phyloP scores from a whole-genome alignment of 192 early-diverging fungal species.

The Mortierella hygrophila region DNA sequence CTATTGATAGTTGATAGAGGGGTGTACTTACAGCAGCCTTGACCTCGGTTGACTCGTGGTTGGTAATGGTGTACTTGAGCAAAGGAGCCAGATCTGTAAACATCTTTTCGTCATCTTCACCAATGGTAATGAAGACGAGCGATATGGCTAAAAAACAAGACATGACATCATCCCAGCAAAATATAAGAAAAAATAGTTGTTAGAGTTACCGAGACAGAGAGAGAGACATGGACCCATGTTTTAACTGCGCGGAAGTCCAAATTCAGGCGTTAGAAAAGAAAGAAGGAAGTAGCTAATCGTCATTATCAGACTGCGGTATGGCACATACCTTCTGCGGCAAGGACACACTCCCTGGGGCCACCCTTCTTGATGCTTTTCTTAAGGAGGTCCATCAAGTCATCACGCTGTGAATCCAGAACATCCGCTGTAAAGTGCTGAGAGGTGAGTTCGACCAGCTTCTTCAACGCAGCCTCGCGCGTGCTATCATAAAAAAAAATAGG shows the following conservation, averaged over 20 bases:
- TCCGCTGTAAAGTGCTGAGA: conserved; percentile 68
- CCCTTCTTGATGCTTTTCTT: conserved; percentile 65
- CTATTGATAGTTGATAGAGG: neutral
- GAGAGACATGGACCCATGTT: neutral
- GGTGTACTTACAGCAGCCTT: conserved; percentile 58
- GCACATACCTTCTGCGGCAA: conserved; percentile 55
- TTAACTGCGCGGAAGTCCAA: neutral
- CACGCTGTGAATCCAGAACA: conserved; percentile 60
- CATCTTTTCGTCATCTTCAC: conserved; percentile 63
- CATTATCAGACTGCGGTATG: neutral
- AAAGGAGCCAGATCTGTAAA: conserved; percentile 59
- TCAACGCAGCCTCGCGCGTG: conserved; percentile 68
- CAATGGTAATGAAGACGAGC: conserved; percentile 63
- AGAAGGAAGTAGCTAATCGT: neutral
- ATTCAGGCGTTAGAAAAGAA: neutral
- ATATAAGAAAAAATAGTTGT: neutral
- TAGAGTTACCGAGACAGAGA: neutral
- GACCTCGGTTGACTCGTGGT: conserved; percentile 59
- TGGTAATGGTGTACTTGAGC: conserved; percentile 60
- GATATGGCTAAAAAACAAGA: conserved; percentile 50
- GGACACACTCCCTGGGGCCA: conserved; percentile 52
- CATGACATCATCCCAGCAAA: conserved; percentile 1
- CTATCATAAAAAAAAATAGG: conserved; percentile 37
- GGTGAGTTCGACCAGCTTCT: conserved; percentile 60
- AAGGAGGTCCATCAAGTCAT: conserved; percentile 69